These are phyloP conservation scores for Penicillium freii DNA, from an alignment of 2,329 filamentous ascomycete species.

Conservation along the genomic window DNA sequence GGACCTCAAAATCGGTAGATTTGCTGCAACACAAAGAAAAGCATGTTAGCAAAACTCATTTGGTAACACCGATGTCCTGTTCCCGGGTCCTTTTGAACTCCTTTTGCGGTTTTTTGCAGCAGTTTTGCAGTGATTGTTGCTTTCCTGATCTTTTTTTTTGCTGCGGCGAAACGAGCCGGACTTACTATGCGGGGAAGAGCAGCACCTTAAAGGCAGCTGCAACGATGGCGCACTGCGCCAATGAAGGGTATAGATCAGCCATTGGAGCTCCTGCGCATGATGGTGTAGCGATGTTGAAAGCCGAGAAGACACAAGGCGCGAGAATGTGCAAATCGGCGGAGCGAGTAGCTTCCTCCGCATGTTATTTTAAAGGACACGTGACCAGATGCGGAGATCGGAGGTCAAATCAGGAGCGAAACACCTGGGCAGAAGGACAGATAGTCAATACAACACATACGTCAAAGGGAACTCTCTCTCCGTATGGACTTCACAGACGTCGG, in stretches of 20 bases:
- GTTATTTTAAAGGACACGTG: conserved; percentile 14
- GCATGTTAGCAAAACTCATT: conserved; percentile 1
- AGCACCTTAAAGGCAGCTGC: conserved; percentile 22
- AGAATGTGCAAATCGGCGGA: not conserved
- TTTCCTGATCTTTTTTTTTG: not conserved
- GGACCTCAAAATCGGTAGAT: conserved; percentile 98
- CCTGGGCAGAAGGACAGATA: conserved; percentile 23
- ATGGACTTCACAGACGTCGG: conserved; percentile 45
- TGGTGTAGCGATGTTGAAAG: conserved; percentile 11
- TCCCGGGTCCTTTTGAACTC: not conserved
- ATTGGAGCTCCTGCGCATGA: conserved; percentile 50
- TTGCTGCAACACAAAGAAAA: conserved; percentile 59
- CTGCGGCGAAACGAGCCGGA: not conserved
- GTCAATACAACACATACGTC: conserved; percentile 11
- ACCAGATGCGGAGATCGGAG: conserved; percentile 26
- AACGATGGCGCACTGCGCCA: conserved; percentile 22
- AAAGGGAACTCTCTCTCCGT: conserved; percentile 15
- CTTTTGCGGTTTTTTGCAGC: too few relatives aligned
- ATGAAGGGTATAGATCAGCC: conserved; percentile 76
- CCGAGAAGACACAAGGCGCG: not conserved
- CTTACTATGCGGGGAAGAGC: conserved; percentile 24
- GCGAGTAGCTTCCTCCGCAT: conserved; percentile 16
- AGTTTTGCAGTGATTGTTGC: not conserved
- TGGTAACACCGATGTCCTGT: not conserved
- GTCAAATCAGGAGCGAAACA: conserved; percentile 22